Evolutionary conservation across 2,329 filamentous ascomycete genomes (phyloP), one percentile per base, ranked within the genome.

Genomic region (Lasiodiplodia theobromae): DNA sequence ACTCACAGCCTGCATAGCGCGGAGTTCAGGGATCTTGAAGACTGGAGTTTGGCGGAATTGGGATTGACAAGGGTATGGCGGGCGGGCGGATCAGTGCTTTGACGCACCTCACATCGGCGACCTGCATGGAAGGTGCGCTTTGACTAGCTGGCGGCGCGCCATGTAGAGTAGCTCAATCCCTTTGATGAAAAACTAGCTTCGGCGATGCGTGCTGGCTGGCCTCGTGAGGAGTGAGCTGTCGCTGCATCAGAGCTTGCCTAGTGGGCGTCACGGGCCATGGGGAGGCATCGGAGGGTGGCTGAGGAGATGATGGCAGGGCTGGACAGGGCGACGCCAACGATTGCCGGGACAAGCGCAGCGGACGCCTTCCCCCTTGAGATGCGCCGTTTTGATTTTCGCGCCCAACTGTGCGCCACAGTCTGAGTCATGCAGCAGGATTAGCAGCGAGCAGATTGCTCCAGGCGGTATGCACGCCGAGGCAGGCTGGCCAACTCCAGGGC

Each of bases 21-120:
- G 60, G 60, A 64, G 60, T 64, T 64, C 60, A 64, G 60, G 60
- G 47, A 64, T 64, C 60, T 57, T 51, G 60, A 52, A 52, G 44
- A 49, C 44, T 64, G 60, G 60, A 64, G 60, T 64, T 62, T 64
- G 40, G 47, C 25, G 60, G 60, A 40, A 64, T 64, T 64, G 47
- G 60, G 47, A 64, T 64, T 53, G 47, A n/a, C 60, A 64, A n/a
- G 47, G 60, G 8, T 16, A 62, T 7, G 44, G 40, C 60, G 60
- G 60, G 60, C 60, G 60, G 60, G 60, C 37, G 60, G 60, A 64
- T 64, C 60, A 52, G 21, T 60, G 57, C 47, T 64, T 51, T 64
- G 58, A 63, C 58, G 58, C 58, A 63, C 8, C 23, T 25, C 23
- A 31, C 25, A 49, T 34, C 4, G 58, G 60, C n/a, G 56, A 23